These are phyloP conservation scores for Phyllosticta citribraziliensis DNA, from an alignment of 2,329 filamentous ascomycete genomes.

Conservation along the genomic window DNA sequence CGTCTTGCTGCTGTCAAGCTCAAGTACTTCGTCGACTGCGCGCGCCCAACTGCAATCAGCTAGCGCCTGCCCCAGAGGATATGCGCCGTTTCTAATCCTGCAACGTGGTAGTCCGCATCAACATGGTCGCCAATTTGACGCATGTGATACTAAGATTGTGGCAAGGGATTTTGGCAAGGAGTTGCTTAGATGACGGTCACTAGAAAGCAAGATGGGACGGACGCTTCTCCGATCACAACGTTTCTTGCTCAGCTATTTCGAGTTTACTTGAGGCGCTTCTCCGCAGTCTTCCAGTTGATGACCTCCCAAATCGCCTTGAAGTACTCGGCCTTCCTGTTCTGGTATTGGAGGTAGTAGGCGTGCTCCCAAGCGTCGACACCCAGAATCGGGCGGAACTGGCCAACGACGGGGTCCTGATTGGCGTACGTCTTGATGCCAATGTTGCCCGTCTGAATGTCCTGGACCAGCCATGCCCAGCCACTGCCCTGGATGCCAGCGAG, in stretches of 20 bases:
- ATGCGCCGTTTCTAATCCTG: neutral
- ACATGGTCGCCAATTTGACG: neutral
- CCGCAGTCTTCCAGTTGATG: constrained; percentile 87
- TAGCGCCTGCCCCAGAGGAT: neutral
- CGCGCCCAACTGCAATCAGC: neutral
- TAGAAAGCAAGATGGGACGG: neutral
- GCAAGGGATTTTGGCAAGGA: neutral
- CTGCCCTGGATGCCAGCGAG: constrained; percentile 56
- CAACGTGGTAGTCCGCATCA: neutral
- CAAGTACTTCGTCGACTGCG: neutral
- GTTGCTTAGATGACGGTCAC: neutral
- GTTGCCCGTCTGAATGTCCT: constrained; percentile 50
- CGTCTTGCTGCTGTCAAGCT: neutral
- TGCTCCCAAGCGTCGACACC: constrained; percentile 96
- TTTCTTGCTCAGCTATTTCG: neutral
- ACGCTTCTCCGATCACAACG: neutral
- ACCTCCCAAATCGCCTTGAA: constrained; percentile 91
- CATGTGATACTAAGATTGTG: neutral
- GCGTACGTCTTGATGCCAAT: constrained; percentile 61
- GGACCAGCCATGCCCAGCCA: constrained; percentile 55
- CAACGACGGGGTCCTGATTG: constrained; percentile 84
- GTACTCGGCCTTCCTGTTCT: constrained; percentile 96
- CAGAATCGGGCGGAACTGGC: constrained; percentile 70
- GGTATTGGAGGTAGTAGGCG: constrained; percentile 90
- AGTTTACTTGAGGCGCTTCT: constrained; percentile 57